Base-by-base conservation (phyloP, 768 basidiomycete genomes). In the Mycena albidolilacea region DNA sequence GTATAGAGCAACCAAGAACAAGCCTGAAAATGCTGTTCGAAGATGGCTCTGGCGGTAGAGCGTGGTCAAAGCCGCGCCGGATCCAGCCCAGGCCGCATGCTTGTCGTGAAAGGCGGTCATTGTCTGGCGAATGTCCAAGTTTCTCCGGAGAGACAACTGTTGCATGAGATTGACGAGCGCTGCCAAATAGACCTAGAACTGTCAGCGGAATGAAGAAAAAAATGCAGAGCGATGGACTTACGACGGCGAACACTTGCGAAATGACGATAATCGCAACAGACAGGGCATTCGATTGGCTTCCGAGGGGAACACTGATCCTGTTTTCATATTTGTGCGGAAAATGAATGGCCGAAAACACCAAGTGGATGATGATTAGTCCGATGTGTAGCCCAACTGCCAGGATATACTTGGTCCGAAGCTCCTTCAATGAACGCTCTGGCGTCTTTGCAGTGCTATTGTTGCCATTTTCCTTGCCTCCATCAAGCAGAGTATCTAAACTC, bases 301-400 rank as follows among this genome's bases (percentile, higher is more conserved):
- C 54, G 54, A 55, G 54, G 54, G 54, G 54, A 55, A 55, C 54
- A 17, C 54, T 55, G 54, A 55, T 23, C 23, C 54, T 55, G 54
- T 23, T 55, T 55, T 55, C 54, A 12, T 55, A 55, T 55, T 14
- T 55, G 14, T 55, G 15, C 21, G 54, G 54, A 55, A 55, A 55
- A 7, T 55, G 54, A 12, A 55, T 30, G 54, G 30, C 23, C 54
- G 14, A 5, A 14, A 55, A 12, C 4, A 14, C 23, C 54, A 55
- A 55, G 54, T 55, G 54, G 3, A 55, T 11, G 54, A 55, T 5
- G 54, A 55, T 12, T 23, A 55, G 54, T 55, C 21, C 54, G 23
- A 55, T 11, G 30, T 55, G 54, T 23, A 55, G 12, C 23, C 54
- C 54, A 55, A 55, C 30, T 23, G 54, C 54, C 21, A 30, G 6